Evolutionary conservation across 331 rosid genomes (phyloP), one percentile per base, ranked within the genome.

Genomic region (Spiraea crenata): DNA sequence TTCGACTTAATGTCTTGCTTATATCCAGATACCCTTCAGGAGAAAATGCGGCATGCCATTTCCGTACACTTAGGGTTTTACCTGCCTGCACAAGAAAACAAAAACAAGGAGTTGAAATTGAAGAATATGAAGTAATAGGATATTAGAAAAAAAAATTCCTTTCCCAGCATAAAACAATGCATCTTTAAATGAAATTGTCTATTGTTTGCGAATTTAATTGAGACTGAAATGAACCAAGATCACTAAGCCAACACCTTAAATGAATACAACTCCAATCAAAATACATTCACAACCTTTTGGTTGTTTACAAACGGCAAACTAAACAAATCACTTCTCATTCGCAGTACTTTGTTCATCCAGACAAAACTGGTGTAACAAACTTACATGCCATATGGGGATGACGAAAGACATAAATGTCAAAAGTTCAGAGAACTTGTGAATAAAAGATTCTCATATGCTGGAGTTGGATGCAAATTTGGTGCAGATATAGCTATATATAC

Each of bases 31-130:
- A 75, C 15, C 99, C 99, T 78, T 95, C 99, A 39, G 87, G 75
- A 73, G 84, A 79, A 74, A 95, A 95, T 34, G 96, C 93, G 20
- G 92, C 85, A 47, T 89, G 89, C 99, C 99, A 95, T 86, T 91
- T 95, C 79, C 96, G 89, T 72, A 77, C 80, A 78, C 98, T 89
- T 64, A 95, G 80, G 47, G 99, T 95, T 78, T 80, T 95, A 77
- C 99, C 99, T 69, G 96, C 85, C 99, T 95, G 95, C 78, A 75
- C 13, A 44, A 74, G 65, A 68, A 71, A 48, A 61, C 65, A n/a
- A 45, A 58, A 65, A 66, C 3, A 59, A 68, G 25, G 86, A 70
- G 46, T 49, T 63, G 42, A 67, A 48, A 82, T 46, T 39, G 44
- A 56, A 48, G 57, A 52, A 62, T 41, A 55, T 20, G 15, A 13